These are phyloP conservation scores for Starmera pachycereana DNA, from an alignment of 805 yeast genomes.

Conservation along the genomic window DNA sequence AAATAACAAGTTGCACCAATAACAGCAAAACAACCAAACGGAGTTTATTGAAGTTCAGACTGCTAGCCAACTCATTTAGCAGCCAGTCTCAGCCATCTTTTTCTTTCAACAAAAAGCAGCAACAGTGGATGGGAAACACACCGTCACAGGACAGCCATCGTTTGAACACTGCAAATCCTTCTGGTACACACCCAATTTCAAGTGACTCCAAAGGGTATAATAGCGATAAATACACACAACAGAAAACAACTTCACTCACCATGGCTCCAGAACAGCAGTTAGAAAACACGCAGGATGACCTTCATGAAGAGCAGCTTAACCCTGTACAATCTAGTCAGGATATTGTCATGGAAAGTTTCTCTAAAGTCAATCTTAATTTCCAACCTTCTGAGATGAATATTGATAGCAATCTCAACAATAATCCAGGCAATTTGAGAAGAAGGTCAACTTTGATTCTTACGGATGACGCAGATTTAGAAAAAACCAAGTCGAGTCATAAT, in stretches of 20 bases:
- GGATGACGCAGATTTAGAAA: slow-evolving; percentile 53
- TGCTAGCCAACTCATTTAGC: no score
- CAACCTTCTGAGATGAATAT: slow-evolving; percentile 17
- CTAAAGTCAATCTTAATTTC: slow-evolving; percentile 13
- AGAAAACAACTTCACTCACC: no score
- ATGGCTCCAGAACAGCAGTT: no score
- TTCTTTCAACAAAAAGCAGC: background rate
- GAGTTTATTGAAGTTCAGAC: no score
- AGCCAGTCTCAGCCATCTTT: background rate
- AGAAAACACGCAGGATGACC: background rate
- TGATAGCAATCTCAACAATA: slow-evolving; percentile 6
- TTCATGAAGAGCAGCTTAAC: background rate
- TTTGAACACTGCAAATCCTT: background rate
- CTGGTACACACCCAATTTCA: background rate
- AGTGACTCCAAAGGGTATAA: background rate
- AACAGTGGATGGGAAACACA: slow-evolving; percentile 10
- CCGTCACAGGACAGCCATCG: slow-evolving; percentile 8
- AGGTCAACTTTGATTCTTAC: slow-evolving; percentile 65
- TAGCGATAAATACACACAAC: background rate
- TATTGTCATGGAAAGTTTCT: slow-evolving; percentile 18
- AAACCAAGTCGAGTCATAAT: slow-evolving; percentile 29
- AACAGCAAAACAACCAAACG: background rate
- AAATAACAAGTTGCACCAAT: background rate
- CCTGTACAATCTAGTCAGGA: slow-evolving; percentile 12
- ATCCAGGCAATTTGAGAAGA: slow-evolving; percentile 28